phyloP scores from a whole-genome alignment of 108 stramenopile genomes.

The Cyclostephanos tholiformis region DNA sequence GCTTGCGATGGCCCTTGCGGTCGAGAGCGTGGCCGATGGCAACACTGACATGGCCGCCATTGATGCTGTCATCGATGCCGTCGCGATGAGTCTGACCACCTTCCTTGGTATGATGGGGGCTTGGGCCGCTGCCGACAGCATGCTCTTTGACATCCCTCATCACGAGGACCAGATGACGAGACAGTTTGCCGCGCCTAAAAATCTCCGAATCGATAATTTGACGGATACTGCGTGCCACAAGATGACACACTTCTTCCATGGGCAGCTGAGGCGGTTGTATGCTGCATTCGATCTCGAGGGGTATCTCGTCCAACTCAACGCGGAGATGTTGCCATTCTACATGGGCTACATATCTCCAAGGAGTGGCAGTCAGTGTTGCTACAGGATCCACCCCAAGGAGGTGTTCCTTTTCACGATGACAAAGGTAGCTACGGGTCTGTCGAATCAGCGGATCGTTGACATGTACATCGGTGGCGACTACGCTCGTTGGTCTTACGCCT shows the following conservation, averaged over 20 bases:
- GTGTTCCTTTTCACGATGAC: too few relatives aligned
- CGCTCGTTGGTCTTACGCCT: too few relatives aligned
- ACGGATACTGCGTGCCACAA: background rate
- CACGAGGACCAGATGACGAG: background rate
- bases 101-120: background rate
- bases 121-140: background rate
- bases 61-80: background rate
- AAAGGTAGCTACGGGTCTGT: too few relatives aligned
- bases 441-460: too few relatives aligned
- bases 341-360: background rate
- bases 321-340: background rate
- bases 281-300: background rate
- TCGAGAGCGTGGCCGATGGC: background rate
- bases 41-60: background rate
- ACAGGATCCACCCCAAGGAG: background rate
- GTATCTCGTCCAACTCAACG: background rate
- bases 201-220: background rate
- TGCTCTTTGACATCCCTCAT: background rate
- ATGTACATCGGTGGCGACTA: too few relatives aligned
- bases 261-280: background rate
- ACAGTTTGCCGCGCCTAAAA: background rate
- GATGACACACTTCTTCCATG: slow-evolving; percentile 6
- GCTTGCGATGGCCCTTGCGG: background rate
- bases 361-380: background rate
- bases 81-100: background rate